These are phyloP conservation scores for Tremella mesenterica DNA, from an alignment of 768 basidiomycete genomes.

Conservation along the genomic window DNA sequence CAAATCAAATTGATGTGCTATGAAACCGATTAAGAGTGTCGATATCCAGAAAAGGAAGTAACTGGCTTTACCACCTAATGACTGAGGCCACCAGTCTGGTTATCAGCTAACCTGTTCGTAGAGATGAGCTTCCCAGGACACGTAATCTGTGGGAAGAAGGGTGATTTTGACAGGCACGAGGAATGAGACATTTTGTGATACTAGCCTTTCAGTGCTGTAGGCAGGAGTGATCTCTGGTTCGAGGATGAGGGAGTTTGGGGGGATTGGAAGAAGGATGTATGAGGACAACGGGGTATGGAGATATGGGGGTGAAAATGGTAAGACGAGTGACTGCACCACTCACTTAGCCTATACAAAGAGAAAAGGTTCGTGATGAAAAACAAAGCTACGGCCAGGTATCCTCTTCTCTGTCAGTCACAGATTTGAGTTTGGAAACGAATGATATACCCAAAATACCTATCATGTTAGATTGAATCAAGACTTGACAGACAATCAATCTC, in stretches of 20 bases:
- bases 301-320: no score
- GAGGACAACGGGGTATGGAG: no score
- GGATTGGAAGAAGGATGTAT: no score
- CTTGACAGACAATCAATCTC: no score
- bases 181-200: background rate
- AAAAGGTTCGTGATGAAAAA: conserved; percentile 48
- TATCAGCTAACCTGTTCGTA: no score
- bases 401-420: conserved; percentile 18
- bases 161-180: background rate
- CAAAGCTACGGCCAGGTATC: conserved; percentile 47
- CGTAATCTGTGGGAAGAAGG: no score
- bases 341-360: conserved; percentile 45
- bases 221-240: background rate
- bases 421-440: conserved; percentile 4
- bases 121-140: no score
- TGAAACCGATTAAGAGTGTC: conserved; percentile 30
- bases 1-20: conserved; percentile 38
- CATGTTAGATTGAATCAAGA: no score
- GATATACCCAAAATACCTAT: conserved; percentile 14
- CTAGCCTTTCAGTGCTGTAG: no score
- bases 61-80: conserved; percentile 44
- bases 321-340: conserved; percentile 1
- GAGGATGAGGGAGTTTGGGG: background rate
- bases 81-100: conserved; percentile 46
- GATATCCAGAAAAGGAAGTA: conserved; percentile 44